Evolutionary conservation across 2,329 filamentous ascomycete genomes (phyloP).

Genomic region (Lasiodiplodia citricola): DNA sequence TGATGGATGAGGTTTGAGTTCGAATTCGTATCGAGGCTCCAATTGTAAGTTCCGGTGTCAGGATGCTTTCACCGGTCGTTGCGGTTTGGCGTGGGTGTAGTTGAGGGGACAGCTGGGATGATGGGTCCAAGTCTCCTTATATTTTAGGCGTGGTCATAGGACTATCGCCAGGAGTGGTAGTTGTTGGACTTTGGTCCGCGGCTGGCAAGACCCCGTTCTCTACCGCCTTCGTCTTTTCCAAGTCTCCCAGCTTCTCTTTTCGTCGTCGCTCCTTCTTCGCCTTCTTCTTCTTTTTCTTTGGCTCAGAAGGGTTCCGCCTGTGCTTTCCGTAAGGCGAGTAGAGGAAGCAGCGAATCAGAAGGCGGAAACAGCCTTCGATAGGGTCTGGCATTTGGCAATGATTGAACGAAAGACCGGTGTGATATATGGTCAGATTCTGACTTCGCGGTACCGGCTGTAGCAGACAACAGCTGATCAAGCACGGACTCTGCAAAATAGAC

Average conservation of each 20-base stretch:
- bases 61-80: not conserved
- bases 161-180: not conserved
- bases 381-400: not conserved
- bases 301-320: not conserved
- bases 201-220: not conserved
- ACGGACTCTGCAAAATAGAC: not conserved
- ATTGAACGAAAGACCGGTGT: not conserved
- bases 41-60: not conserved
- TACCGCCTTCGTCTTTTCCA: not conserved
- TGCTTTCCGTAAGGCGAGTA: constrained; percentile 2
- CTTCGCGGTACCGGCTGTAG: no score
- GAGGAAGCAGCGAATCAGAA: constrained; percentile 5
- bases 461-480: no score
- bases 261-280: not conserved
- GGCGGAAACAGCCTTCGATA: not conserved
- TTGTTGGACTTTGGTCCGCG: not conserved
- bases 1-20: not conserved
- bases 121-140: not conserved
- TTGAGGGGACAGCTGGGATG: no score
- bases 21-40: not conserved
- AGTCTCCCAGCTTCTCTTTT: not conserved
- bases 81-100: no score
- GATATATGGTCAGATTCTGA: not conserved
- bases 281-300: not conserved
- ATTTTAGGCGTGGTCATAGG: not conserved